Evolutionary conservation across 768 basidiomycete genomes (phyloP).

Genomic region (Suillus clintonianus): DNA sequence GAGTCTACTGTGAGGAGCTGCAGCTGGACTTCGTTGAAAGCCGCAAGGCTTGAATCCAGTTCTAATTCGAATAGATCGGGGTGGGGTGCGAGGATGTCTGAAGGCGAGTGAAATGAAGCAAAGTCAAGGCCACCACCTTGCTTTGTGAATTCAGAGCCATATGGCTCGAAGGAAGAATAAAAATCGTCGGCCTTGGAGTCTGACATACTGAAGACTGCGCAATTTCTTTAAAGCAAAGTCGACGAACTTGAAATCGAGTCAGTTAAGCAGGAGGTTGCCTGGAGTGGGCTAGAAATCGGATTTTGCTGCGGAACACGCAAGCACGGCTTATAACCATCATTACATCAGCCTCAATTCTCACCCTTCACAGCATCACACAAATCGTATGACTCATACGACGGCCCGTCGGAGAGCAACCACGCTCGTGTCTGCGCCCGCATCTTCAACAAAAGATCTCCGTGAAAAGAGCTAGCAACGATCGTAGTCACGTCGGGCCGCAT

Average conservation of each 20-base stretch:
- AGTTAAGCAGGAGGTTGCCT: conserved; percentile 10
- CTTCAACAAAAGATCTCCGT: background rate
- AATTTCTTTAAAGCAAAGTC: conserved; percentile 12
- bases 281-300: conserved; percentile 9
- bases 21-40: conserved; percentile 62
- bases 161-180: conserved; percentile 35
- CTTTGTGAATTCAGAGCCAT: conserved; percentile 40
- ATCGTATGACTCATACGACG: conserved; percentile 11
- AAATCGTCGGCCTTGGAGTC: conserved; percentile 33
- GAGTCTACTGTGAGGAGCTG: conserved; percentile 65
- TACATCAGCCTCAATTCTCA: conserved; percentile 34
- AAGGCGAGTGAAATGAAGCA: conserved; percentile 66
- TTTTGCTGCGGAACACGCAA: conserved; percentile 37
- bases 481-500: background rate
- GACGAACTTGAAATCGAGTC: conserved; percentile 8
- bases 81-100: conserved; percentile 74
- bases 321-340: conserved; percentile 34
- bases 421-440: background rate
- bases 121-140: conserved; percentile 56
- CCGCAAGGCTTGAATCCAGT: conserved; percentile 70
- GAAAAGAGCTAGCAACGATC: background rate
- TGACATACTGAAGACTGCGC: conserved; percentile 34
- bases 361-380: conserved; percentile 20
- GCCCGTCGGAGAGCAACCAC: background rate
- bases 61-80: conserved; percentile 85